Base-by-base conservation (phyloP, 305 asterid species). In the Solanum hybrid region DNA sequence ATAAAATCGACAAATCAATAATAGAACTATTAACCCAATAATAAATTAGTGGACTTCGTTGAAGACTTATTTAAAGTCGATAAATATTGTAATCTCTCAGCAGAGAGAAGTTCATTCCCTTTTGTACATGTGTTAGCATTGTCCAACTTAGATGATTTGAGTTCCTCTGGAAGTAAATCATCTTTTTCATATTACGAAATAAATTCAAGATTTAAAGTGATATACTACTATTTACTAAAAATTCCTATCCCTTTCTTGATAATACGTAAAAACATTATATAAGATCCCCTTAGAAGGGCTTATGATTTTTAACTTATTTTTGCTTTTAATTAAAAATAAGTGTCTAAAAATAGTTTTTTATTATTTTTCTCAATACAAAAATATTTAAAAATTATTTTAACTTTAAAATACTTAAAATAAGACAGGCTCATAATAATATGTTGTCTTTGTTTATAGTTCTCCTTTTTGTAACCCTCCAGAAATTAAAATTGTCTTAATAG, bases 311-410 rank as follows among this genome's bases (percentile, higher is more conserved):
- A 0, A 16, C 22, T 51, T 51, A 51, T 51, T 51, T 51, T 51
- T 51, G n/a, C 67, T 51, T 51, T 6, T 16, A 16, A 51, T n/a
- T n/a, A n/a, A n/a, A 51, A 51, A 51, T 0, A 51, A 16, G n/a
- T 51, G 4, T 51, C n/a, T 6, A 51, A 2, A 51, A 51, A 0
- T 51, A 51, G 1, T 51, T 16, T 33, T 33, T 33, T 33, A 3
- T 4, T 33, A 4, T 51, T 16, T 51, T 16, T 51, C 9, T 51
- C 64, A 51, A 51, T 51, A 51, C 8, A 51, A 51, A 51, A 51
- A 16, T 16, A 51, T 16, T 51, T 0, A 51, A 51, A 51, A 46
- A 14, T 0, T 51, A 51, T 0, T 1, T 51, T 51, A 0, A 51
- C 9, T 51, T 5, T 16, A 51, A 51, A 46, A 46, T 46, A 14